Evolutionary conservation across 1,284 basidiomycete genomes (phyloP).

Genomic region (Microbotryum intermedium): DNA sequence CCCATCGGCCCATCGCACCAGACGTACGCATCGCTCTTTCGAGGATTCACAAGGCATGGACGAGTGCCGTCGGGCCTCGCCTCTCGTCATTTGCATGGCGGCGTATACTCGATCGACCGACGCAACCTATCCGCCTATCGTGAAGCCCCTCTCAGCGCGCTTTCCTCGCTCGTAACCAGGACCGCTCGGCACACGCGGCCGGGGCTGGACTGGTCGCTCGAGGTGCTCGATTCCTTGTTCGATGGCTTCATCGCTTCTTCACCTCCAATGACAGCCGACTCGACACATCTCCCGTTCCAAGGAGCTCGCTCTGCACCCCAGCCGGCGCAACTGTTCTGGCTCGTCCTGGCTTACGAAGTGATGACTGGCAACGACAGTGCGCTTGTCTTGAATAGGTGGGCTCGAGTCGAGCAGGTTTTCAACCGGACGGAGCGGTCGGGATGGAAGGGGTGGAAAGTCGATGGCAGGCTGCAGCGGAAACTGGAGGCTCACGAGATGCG

Average conservation of each 20-base stretch:
- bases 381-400: constrained; percentile 6
- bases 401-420: constrained; percentile 11
- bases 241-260: constrained; percentile 18
- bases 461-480: constrained; percentile 5
- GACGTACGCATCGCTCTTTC: constrained; percentile 19
- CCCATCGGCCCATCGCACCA: not conserved
- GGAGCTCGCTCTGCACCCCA: constrained; percentile 20
- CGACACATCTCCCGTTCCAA: not conserved
- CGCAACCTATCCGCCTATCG: no score
- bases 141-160: not conserved
- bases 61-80: not conserved
- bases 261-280: not conserved
- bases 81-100: not conserved
- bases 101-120: no score
- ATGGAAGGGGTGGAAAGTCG: constrained; percentile 16
- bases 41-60: constrained; percentile 16
- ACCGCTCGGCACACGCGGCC: not conserved
- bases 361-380: constrained; percentile 4
- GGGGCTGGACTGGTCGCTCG: constrained; percentile 7
- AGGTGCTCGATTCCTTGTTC: constrained; percentile 10
- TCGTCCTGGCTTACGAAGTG: constrained; percentile 24
- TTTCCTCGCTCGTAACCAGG: not conserved
- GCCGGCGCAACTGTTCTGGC: constrained; percentile 13
- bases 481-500: not conserved
- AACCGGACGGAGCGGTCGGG: not conserved